These are phyloP conservation scores for Orbilia oligospora DNA, from an alignment of 2,329 filamentous ascomycete species.

Conservation along the genomic window DNA sequence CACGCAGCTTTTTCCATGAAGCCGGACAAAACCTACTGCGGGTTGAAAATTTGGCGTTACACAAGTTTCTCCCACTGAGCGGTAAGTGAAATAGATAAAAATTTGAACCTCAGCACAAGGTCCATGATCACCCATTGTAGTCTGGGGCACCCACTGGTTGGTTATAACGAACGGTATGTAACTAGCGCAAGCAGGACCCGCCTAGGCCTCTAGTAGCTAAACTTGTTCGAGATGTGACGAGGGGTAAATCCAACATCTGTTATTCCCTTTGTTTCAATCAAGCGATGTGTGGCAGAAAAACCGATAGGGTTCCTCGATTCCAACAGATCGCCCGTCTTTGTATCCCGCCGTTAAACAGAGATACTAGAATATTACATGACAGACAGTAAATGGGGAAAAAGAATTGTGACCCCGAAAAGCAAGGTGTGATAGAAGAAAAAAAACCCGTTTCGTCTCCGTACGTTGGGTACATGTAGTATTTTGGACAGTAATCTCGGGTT, in stretches of 20 bases:
- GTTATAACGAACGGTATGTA: conserved; percentile 1
- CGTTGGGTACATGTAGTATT: conserved; percentile 21
- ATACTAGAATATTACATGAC: background rate
- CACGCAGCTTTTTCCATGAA: background rate
- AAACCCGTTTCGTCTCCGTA: conserved; percentile 45
- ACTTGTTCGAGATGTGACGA: conserved; percentile 33
- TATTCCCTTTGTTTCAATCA: conserved; percentile 36
- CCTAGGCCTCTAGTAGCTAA: conserved; percentile 7
- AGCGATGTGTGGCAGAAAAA: conserved; percentile 19
- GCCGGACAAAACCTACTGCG: background rate
- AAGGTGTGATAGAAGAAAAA: background rate
- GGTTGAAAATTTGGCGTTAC: conserved; percentile 21
- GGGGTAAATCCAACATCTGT: background rate
- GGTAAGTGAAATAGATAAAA: background rate
- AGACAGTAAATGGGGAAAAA: conserved; percentile 6
- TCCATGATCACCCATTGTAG: too few species aligned
- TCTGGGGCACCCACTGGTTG: conserved; percentile 11
- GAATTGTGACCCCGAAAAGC: conserved; percentile 12
- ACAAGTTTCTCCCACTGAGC: background rate
- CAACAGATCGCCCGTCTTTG: conserved; percentile 53
- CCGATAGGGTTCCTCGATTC: conserved; percentile 26
- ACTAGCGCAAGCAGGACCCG: conserved; percentile 7
- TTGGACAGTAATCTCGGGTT: conserved; percentile 30
- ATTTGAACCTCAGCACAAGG: background rate
- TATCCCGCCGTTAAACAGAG: conserved; percentile 38